These are phyloP conservation scores for Plasmodium reichenowi DNA, from an alignment of 169 alveolate species.

Conservation along the genomic window DNA sequence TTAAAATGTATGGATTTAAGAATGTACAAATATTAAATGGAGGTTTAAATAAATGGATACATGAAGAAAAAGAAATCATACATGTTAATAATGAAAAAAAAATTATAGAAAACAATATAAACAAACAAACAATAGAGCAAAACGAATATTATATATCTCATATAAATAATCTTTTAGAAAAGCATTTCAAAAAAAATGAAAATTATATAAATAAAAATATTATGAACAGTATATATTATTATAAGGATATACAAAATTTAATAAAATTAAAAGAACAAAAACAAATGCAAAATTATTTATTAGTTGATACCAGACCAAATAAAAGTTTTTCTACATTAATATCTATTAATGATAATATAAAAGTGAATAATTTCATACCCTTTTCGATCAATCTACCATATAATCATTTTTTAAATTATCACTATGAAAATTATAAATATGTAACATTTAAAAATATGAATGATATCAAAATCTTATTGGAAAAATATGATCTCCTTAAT, in stretches of 20 bases:
- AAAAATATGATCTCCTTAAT: slow-evolving; percentile 37
- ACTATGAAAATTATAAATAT: slow-evolving; percentile 40
- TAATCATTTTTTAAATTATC: slow-evolving; percentile 30
- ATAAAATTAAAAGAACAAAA: slow-evolving; percentile 11
- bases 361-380: slow-evolving; percentile 37
- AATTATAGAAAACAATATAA: too few relatives aligned
- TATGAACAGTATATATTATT: slow-evolving; percentile 39
- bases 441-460: slow-evolving; percentile 44
- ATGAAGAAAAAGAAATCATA: slow-evolving; percentile 25
- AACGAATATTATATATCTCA: background rate
- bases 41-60: slow-evolving; percentile 71
- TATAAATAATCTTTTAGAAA: slow-evolving; percentile 20
- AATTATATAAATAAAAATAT: slow-evolving; percentile 13
- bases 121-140: background rate
- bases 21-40: slow-evolving; percentile 56
- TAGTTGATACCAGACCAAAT: slow-evolving; percentile 49
- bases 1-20: slow-evolving; percentile 50
- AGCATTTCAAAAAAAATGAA: slow-evolving; percentile 33
- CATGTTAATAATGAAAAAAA: background rate
- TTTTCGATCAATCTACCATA: slow-evolving; percentile 55
- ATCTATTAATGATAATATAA: slow-evolving; percentile 22
- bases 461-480: slow-evolving; percentile 29
- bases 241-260: slow-evolving; percentile 39
- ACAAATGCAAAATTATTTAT: slow-evolving; percentile 5
- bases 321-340: slow-evolving; percentile 28